Conservation (phyloP, 2,329 filamentous ascomycete genomes). For the Escovopsis sp. region DNA sequence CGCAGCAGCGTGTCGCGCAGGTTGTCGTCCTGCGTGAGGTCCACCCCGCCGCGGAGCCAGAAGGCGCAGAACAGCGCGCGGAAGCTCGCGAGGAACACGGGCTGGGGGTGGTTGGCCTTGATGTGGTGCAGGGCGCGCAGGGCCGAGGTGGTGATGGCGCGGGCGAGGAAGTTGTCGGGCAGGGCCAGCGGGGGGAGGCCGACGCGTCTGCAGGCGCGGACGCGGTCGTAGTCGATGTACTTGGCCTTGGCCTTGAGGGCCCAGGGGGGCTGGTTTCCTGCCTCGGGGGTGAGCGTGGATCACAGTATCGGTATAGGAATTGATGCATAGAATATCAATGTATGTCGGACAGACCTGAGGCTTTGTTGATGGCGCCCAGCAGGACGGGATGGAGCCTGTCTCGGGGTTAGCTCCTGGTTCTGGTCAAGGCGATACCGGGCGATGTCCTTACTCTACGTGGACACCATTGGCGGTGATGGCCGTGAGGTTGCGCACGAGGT, state of each 20-base stretch:
- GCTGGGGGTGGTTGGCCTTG: conserved; percentile 38
- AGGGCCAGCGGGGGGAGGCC: conserved; percentile 21
- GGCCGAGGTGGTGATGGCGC: conserved; percentile 34
- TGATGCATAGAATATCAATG: neutral
- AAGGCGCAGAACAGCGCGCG: conserved; percentile 42
- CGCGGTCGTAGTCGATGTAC: conserved; percentile 33
- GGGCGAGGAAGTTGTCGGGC: conserved; percentile 29
- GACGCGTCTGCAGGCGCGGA: conserved; percentile 23
- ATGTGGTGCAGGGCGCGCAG: conserved; percentile 53
- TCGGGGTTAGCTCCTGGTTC: neutral
- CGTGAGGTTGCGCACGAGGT: conserved; percentile 41
- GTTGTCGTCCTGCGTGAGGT: conserved; percentile 44
- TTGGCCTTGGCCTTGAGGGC: conserved; percentile 49
- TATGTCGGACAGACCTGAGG: conserved; percentile 29
- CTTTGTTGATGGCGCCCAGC: conserved; percentile 50
- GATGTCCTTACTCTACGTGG: conserved; percentile 41
- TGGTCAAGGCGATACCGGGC: neutral
- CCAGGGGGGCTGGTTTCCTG: conserved; percentile 66
- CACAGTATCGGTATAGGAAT: neutral
- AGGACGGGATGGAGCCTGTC: conserved; percentile 56
- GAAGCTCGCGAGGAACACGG: conserved; percentile 38
- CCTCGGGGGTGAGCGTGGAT: neutral
- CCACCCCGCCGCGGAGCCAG: conserved; percentile 44
- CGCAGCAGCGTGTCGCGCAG: conserved; percentile 26
- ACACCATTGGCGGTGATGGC: conserved; percentile 43